These are phyloP conservation scores for Neonectria magnoliae DNA, from an alignment of 2,329 filamentous ascomycete genomes.

Conservation along the genomic window DNA sequence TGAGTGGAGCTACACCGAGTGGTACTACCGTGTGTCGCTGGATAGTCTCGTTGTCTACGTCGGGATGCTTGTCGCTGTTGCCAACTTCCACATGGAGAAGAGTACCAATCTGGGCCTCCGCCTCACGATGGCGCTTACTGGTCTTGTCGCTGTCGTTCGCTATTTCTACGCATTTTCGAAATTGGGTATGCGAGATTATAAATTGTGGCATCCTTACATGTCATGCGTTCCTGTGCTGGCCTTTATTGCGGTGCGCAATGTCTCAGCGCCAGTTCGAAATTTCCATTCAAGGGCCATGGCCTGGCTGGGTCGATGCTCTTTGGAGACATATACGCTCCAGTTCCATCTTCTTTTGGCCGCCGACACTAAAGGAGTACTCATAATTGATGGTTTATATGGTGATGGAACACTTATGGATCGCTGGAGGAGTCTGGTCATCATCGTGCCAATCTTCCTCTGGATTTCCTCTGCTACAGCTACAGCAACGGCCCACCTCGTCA, in stretches of 20 bases:
- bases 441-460: slow-evolving; percentile 36
- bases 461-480: slow-evolving; percentile 14
- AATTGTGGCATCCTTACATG: slow-evolving; percentile 61
- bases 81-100: slow-evolving; percentile 28
- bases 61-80: slow-evolving; percentile 58
- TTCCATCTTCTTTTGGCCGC: slow-evolving; percentile 70
- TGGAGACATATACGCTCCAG: slow-evolving; percentile 69
- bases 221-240: slow-evolving; percentile 64
- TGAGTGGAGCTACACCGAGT: slow-evolving; percentile 58
- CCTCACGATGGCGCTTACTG: slow-evolving; percentile 45
- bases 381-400: slow-evolving; percentile 33
- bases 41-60: slow-evolving; percentile 67
- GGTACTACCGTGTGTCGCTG: slow-evolving; percentile 60
- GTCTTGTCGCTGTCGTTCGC: slow-evolving; percentile 34
- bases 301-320: slow-evolving; percentile 64
- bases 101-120: slow-evolving; percentile 32
- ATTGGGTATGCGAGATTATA: slow-evolving; percentile 51
- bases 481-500: not conserved
- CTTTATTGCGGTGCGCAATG: slow-evolving; percentile 63
- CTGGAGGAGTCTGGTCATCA: slow-evolving; percentile 38
- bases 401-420: slow-evolving; percentile 35
- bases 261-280: slow-evolving; percentile 26
- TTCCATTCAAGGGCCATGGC: slow-evolving; percentile 54
- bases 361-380: slow-evolving; percentile 60
- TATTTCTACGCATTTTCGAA: not conserved